A percentile compares a stretch with the other conserved stretches of the same genome.
phyloP scores from a whole-genome alignment of 108 stramenopile genomes.

The Cyclotella atomus region DNA sequence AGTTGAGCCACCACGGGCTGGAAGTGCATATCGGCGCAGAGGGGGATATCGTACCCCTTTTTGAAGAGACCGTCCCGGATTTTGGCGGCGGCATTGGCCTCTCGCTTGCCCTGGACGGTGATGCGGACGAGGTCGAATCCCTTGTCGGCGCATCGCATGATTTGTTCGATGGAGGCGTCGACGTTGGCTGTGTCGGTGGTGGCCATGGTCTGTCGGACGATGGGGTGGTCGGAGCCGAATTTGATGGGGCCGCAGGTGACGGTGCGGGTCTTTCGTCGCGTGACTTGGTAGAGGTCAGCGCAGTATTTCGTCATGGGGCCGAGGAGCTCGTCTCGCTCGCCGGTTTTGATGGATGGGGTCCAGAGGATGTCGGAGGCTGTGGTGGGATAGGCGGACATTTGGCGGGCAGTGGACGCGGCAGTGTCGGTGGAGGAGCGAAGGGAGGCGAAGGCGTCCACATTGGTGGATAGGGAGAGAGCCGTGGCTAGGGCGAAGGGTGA shows the following conservation, averaged over 20 bases:
- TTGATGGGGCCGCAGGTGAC: conserved; percentile 89
- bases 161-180: conserved; percentile 93
- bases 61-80: conserved; percentile 92
- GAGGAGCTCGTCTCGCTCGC: conserved; percentile 74
- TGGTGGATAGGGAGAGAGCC: conserved; percentile 45
- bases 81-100: conserved; percentile 84
- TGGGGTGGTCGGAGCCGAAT: conserved; percentile 95
- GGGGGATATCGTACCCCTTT: conserved; percentile 93
- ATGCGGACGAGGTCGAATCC: conserved; percentile 94
- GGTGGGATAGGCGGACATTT: conserved; percentile 43
- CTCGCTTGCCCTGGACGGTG: conserved; percentile 93
- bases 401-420: not conserved
- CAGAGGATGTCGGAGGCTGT: conserved; percentile 71
- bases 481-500: conserved; percentile 38
- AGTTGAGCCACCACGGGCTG: conserved; percentile 90
- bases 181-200: conserved; percentile 96
- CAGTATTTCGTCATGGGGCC: conserved; percentile 85
- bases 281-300: conserved; percentile 72
- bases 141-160: conserved; percentile 94
- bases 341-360: conserved; percentile 88
- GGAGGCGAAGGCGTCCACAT: conserved; percentile 42
- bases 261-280: conserved; percentile 83
- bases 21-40: conserved; percentile 99
- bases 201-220: conserved; percentile 97
- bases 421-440: conserved; percentile 5